Conservation (phyloP, 805 yeast species). For the Starmerella potacharoeniae region DNA sequence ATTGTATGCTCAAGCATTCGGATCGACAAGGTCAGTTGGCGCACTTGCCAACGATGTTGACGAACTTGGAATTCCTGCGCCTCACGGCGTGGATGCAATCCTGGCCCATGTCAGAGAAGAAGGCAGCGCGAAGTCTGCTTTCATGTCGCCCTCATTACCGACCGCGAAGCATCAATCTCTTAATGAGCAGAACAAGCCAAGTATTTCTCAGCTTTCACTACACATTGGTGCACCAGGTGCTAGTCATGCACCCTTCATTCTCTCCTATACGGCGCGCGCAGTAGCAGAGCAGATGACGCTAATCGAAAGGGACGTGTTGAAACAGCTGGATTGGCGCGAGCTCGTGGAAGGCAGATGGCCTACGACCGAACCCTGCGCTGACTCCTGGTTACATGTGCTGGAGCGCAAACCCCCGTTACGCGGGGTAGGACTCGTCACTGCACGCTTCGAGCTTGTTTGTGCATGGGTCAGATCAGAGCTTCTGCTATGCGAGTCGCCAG, state of each 20-base stretch:
- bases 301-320: constrained; percentile 71
- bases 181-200: neutral
- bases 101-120: neutral
- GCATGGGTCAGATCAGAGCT: constrained; percentile 90
- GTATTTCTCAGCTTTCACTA: constrained; percentile 17
- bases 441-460: constrained; percentile 78
- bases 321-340: constrained; percentile 88
- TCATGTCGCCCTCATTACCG: neutral
- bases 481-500: constrained; percentile 49
- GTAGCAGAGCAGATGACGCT: constrained; percentile 75
- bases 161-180: neutral
- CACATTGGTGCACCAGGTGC: constrained; percentile 17
- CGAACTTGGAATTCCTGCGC: neutral
- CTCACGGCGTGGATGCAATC: constrained; percentile 1
- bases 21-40: neutral
- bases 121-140: neutral
- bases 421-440: constrained; percentile 71
- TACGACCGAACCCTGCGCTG: constrained; percentile 39
- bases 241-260: constrained; percentile 66
- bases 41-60: neutral
- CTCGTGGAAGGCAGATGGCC: constrained; percentile 68
- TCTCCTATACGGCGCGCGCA: constrained; percentile 54
- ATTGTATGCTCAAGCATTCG: constrained; percentile 12
- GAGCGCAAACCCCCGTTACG: constrained; percentile 29
- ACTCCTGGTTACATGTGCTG: constrained; percentile 74